These are phyloP conservation scores for Trypanosoma brucei DNA, from an alignment of 208 protist genomes.

Conservation along the genomic window DNA sequence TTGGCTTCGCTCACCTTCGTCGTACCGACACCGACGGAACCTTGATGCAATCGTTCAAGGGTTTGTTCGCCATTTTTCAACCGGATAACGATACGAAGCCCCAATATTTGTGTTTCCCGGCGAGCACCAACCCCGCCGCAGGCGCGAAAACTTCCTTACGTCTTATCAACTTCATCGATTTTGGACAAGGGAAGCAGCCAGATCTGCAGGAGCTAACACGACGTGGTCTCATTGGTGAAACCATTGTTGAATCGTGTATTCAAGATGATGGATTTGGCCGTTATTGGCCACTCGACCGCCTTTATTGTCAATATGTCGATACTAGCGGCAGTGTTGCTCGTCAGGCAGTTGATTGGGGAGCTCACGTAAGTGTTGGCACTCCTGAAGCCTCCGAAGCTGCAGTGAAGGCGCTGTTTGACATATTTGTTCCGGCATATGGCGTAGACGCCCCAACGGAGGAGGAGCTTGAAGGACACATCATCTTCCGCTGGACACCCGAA, in stretches of 20 bases:
- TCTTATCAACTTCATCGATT: constrained; percentile 80
- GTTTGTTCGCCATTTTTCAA: constrained; percentile 66
- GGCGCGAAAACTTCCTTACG: constrained; percentile 23
- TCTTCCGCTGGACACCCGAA: constrained; percentile 42
- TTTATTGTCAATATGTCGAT: constrained; percentile 77
- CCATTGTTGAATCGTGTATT: constrained; percentile 71
- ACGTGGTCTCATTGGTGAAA: constrained; percentile 64
- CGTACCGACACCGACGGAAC: constrained; percentile 7
- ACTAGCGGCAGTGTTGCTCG: constrained; percentile 36
- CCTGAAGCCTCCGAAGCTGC: constrained; percentile 46
- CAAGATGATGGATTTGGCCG: constrained; percentile 83
- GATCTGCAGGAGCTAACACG: constrained; percentile 39
- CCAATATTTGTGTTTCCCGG: constrained; percentile 69
- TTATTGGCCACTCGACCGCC: constrained; percentile 76
- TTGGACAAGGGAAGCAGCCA: constrained; percentile 81
- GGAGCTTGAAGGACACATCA: constrained; percentile 32
- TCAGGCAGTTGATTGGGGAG: constrained; percentile 48
- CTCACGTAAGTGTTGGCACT: constrained; percentile 31
- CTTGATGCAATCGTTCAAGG: constrained; percentile 34
- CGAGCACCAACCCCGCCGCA: background rate
- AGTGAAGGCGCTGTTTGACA: constrained; percentile 50
- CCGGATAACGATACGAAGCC: constrained; percentile 21
- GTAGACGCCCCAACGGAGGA: constrained; percentile 32
- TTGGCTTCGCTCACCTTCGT: constrained; percentile 51
- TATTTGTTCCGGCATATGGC: constrained; percentile 62